Percentiles rank a stretch among this genome's conserved stretches.
Conservation (phyloP, 2,329 filamentous ascomycete genomes). For the Tolypocladium ophioglossoides region DNA sequence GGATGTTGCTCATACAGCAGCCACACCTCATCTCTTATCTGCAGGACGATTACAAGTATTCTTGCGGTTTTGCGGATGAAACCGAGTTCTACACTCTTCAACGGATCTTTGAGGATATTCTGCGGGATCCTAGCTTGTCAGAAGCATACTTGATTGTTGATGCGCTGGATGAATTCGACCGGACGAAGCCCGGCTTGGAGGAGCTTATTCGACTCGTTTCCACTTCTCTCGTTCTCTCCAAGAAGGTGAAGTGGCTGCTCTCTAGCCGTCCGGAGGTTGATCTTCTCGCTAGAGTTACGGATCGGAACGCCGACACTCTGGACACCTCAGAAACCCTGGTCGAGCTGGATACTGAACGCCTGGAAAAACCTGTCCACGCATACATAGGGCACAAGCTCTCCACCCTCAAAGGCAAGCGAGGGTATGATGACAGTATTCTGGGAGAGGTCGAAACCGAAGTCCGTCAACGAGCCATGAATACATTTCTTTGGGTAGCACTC, state of each 20-base stretch:
- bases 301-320: not conserved
- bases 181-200: too few relatives aligned
- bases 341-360: not conserved
- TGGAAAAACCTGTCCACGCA: not conserved
- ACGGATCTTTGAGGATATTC: not conserved
- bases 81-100: not conserved
- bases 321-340: not conserved
- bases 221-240: not conserved
- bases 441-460: not conserved
- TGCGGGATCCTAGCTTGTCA: not conserved
- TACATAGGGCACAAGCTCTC: not conserved
- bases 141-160: not conserved
- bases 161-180: not conserved
- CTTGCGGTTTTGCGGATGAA: not conserved
- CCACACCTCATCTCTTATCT: not conserved
- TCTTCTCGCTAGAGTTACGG: not conserved
- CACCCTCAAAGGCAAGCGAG: not conserved
- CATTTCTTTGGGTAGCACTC: not conserved
- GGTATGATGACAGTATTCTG: not conserved
- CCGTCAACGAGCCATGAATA: not conserved
- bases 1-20: not conserved
- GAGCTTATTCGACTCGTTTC: not conserved
- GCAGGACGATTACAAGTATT: not conserved
- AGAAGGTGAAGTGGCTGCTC: not conserved
- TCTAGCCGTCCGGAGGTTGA: not conserved